These are phyloP conservation scores for Lepiota subincarnata DNA, from an alignment of 768 basidiomycete species.

Conservation along the genomic window DNA sequence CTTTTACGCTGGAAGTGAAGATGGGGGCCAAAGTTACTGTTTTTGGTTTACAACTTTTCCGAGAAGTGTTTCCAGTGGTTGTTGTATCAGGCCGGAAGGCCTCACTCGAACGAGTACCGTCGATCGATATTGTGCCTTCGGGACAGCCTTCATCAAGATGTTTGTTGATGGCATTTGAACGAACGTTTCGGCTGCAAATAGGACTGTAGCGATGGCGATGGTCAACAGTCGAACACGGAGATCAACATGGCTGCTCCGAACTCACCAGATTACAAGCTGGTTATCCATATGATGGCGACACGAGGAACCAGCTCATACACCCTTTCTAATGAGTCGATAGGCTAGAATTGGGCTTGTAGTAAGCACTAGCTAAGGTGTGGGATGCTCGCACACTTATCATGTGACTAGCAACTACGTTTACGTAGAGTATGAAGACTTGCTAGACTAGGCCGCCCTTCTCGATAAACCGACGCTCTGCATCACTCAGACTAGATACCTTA, in stretches of 20 bases:
- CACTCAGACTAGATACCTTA: background rate
- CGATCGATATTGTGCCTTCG: background rate
- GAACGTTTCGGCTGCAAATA: constrained; percentile 41
- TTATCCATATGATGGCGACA: background rate
- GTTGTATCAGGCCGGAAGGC: background rate
- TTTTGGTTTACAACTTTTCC: constrained; percentile 13
- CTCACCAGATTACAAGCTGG: constrained; percentile 7
- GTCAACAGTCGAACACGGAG: background rate
- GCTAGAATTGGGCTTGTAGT: no score
- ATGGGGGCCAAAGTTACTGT: constrained; percentile 34
- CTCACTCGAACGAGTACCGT: constrained; percentile 7
- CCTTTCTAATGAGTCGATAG: no score
- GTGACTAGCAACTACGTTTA: no score
- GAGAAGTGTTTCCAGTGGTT: background rate
- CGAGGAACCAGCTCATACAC: background rate
- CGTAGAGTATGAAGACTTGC: background rate
- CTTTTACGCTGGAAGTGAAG: constrained; percentile 27
- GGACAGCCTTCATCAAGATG: constrained; percentile 49
- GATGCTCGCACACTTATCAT: no score
- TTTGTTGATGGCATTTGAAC: constrained; percentile 39
- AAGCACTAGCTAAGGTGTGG: no score
- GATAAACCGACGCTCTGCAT: constrained; percentile 5
- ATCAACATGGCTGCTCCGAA: background rate
- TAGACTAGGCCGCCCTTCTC: constrained; percentile 8
- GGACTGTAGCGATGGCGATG: constrained; percentile 32